Base-by-base conservation (phyloP, 2,329 filamentous ascomycete genomes). In the Ophiostoma ulmi region DNA sequence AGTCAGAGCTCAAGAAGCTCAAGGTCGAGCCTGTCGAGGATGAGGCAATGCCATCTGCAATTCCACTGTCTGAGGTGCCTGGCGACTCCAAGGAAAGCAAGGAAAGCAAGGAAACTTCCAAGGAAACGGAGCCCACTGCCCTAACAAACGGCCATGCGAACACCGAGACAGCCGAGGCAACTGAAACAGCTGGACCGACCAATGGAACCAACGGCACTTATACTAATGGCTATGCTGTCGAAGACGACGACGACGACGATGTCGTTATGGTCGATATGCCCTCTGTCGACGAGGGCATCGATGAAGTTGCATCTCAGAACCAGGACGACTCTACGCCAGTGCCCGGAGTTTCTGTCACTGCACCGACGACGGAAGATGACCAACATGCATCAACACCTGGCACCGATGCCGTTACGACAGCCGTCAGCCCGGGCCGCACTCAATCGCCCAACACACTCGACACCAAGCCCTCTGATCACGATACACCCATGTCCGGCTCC, bases 1-100 rank as follows among this genome's bases (percentile, higher is more conserved):
- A 87, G 75, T 83, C 84, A 0, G 87, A 89, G 72, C 74, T 88
- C 58, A 82, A 85, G 72, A 80, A 84, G 72, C 80, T 89, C 67
- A 81, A 85, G 69, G 77, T 81, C 4, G 80, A 84, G 55, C 78
- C 78, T 39, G 75, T 69, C 0, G 75, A 69, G 14, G 70, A 76
- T 0, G 76, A 76, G n/a, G 71, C 72, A 1, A 74, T 75, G 75
- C 63, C 17, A 11, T 38, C 38, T n/a, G 58, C 22, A 35, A 22
- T 63, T 17, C 58, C 58, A 6, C 58, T 35, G 58, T 35, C 58
- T 5, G 35, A 69, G 3, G 41, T 10, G 8, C 17, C 39, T 6
- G 41, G 22, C 14, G 58, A 68, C 3, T 8, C 17, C 7, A 58
- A 58, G 5, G 6, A 44, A 14, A 13, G 5, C 31, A 31, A 31